Conservation (phyloP, 495 filamentous ascomycete genomes). For the Xylaria intraflava region DNA sequence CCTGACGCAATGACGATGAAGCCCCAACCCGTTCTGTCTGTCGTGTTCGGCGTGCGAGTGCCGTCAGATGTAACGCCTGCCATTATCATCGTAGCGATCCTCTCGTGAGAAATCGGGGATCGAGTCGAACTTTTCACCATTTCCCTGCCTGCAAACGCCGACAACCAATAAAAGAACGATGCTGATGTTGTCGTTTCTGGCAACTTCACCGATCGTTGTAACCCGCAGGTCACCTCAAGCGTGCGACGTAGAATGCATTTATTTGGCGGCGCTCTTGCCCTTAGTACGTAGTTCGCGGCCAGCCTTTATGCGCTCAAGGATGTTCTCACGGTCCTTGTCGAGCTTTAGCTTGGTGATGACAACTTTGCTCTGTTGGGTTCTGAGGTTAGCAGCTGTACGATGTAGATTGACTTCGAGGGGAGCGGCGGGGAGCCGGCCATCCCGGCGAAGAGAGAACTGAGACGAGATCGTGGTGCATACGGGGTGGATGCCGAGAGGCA, state of each 20-base stretch:
- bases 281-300: slow-evolving; percentile 64
- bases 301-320: slow-evolving; percentile 75
- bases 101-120: background rate
- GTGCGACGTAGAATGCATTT: slow-evolving; percentile 2
- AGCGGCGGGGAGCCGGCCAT: background rate
- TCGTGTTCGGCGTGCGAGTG: background rate
- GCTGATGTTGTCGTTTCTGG: background rate
- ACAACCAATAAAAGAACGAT: background rate
- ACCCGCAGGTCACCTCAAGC: slow-evolving; percentile 9
- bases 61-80: background rate
- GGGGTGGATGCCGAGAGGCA: slow-evolving; percentile 81
- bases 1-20: background rate
- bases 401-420: background rate
- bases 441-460: background rate
- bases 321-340: slow-evolving; percentile 94
- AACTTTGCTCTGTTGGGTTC: slow-evolving; percentile 55
- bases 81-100: background rate
- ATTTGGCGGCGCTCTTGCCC: slow-evolving; percentile 41
- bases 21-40: slow-evolving; percentile 1
- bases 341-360: slow-evolving; percentile 97
- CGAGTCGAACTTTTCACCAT: background rate
- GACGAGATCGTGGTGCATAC: slow-evolving; percentile 19
- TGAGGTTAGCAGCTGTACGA: background rate
- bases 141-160: background rate
- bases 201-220: slow-evolving; percentile 1